phyloP scores from a whole-genome alignment of 257 asterid genomes.

The Solanum etuberosum region DNA sequence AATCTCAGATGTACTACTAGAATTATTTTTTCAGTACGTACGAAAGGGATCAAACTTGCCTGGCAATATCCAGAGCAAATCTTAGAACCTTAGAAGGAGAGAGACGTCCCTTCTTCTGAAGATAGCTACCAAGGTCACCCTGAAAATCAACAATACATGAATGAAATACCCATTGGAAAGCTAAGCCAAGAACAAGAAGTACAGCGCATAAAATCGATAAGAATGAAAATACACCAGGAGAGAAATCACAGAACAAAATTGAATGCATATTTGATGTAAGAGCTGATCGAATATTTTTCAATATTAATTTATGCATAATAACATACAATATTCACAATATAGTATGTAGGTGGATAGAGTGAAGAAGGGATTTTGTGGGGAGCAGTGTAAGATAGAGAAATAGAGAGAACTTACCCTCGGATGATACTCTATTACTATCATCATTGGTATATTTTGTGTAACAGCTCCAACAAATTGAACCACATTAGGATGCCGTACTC shows the following conservation, averaged over 20 bases:
- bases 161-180: background rate
- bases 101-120: conserved; percentile 84
- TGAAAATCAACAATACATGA: conserved; percentile 23
- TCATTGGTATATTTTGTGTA: conserved; percentile 94
- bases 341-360: background rate
- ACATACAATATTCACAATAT: background rate
- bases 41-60: conserved; percentile 31
- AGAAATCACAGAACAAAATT: background rate
- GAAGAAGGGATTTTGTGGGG: background rate
- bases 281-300: background rate
- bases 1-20: background rate
- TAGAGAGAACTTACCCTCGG: conserved; percentile 51
- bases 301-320: background rate
- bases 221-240: background rate
- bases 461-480: conserved; percentile 99
- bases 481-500: conserved; percentile 95
- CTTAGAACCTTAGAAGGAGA: conserved; percentile 83
- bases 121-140: conserved; percentile 75
- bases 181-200: background rate
- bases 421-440: conserved; percentile 84
- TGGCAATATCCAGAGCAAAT: conserved; percentile 85
- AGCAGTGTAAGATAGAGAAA: conserved; percentile 3
- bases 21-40: background rate
- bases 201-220: background rate
- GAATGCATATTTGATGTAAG: background rate